phyloP scores from a whole-genome alignment of 345 rosid genomes.

The Murraya koenigii region DNA sequence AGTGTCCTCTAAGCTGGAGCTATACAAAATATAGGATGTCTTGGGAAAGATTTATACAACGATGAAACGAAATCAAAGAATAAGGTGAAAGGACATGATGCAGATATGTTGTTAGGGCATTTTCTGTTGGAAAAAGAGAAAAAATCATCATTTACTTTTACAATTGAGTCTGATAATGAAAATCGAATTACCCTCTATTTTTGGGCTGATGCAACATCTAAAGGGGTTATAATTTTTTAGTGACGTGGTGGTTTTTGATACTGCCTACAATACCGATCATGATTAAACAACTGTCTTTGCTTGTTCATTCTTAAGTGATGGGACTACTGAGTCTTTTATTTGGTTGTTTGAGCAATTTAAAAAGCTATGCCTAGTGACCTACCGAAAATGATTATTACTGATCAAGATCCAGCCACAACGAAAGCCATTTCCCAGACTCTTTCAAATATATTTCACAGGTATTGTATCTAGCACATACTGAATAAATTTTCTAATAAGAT shows the following conservation, averaged over 20 bases:
- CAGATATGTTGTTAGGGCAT: not conserved
- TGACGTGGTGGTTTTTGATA: no score
- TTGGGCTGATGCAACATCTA: not conserved
- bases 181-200: not conserved
- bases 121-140: not conserved
- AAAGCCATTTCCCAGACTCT: not conserved
- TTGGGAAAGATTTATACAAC: no score
- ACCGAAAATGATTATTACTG: not conserved
- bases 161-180: not conserved
- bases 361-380: not conserved
- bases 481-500: not conserved
- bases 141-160: not conserved
- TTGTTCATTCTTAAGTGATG: not conserved
- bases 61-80: no score
- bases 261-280: no score
- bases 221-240: no score
- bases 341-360: no score
- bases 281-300: not conserved
- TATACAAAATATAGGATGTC: no score
- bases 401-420: not conserved
- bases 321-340: not conserved
- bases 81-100: no score
- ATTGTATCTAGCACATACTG: not conserved
- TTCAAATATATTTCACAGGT: not conserved
- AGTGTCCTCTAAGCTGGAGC: no score